These are phyloP conservation scores for Funneliformis mosseae DNA, from an alignment of 192 early-diverging fungal species.

Conservation along the genomic window DNA sequence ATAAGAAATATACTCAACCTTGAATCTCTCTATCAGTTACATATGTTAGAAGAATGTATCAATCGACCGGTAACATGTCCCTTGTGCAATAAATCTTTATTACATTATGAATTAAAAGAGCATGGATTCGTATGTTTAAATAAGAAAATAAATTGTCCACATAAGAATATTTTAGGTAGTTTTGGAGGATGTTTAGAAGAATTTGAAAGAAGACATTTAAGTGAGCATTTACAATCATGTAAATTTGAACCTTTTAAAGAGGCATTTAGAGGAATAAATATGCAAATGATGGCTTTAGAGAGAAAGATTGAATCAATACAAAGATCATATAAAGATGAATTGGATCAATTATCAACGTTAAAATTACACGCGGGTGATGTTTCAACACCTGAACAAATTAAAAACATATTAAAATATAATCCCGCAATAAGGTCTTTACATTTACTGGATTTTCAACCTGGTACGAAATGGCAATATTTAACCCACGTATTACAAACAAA, in stretches of 20 bases:
- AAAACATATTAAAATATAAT: slow-evolving; percentile 28
- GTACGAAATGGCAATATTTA: slow-evolving; percentile 30
- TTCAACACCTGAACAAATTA: slow-evolving; percentile 8
- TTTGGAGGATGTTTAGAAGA: slow-evolving; percentile 33
- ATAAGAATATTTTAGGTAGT: slow-evolving; percentile 31
- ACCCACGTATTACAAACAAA: slow-evolving; percentile 28
- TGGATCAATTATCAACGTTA: slow-evolving; percentile 28
- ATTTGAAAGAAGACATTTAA: slow-evolving; percentile 29
- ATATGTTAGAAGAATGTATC: slow-evolving; percentile 21
- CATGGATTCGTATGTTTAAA: slow-evolving; percentile 32
- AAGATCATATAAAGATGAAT: slow-evolving; percentile 20
- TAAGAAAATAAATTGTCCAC: slow-evolving; percentile 31
- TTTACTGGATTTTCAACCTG: slow-evolving; percentile 28
- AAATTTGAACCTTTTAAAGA: slow-evolving; percentile 34
- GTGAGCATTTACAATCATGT: slow-evolving; percentile 28
- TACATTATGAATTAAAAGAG: slow-evolving; percentile 20
- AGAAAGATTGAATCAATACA: slow-evolving; percentile 27
- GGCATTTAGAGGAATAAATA: slow-evolving; percentile 22
- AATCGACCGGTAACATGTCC: slow-evolving; percentile 19
- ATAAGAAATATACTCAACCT: not conserved
- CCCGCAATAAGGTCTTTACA: slow-evolving; percentile 30
- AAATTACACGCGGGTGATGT: slow-evolving; percentile 26
- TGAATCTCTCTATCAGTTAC: not conserved
- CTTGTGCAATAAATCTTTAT: slow-evolving; percentile 5
- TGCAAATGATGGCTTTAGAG: slow-evolving; percentile 31